These are phyloP conservation scores for Paramecium octaurelia DNA, from an alignment of 73 alveolate genomes.

Conservation along the genomic window DNA sequence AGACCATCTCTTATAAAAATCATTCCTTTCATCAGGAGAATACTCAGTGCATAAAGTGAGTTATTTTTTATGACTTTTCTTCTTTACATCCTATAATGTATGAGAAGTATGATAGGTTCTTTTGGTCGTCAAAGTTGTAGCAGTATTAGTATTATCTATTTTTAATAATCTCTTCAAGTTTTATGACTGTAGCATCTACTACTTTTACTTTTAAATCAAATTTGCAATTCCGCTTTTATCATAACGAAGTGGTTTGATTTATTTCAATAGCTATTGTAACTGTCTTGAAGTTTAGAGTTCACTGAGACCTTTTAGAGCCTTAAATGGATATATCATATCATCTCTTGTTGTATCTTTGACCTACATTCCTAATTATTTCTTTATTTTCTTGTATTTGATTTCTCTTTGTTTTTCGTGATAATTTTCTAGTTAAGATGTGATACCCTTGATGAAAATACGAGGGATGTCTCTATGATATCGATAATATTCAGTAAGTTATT, in stretches of 20 bases:
- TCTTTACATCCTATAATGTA: neutral
- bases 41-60: neutral
- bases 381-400: neutral
- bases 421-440: neutral
- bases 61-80: neutral
- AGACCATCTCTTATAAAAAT: constrained; percentile 21
- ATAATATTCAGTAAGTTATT: neutral
- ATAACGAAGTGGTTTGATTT: neutral
- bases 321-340: neutral
- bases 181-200: neutral
- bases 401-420: constrained; percentile 27
- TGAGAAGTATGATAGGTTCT: neutral
- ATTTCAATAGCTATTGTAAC: neutral
- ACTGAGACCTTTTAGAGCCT: constrained; percentile 18
- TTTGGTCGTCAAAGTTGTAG: neutral
- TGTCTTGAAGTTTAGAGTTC: neutral
- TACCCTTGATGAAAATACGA: neutral
- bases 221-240: neutral
- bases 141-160: neutral
- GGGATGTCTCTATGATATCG: constrained; percentile 37
- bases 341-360: neutral
- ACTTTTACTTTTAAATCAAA: neutral
- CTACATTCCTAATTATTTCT: neutral
- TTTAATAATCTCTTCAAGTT: neutral
- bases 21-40: neutral